Evolutionary conservation across 1,284 basidiomycete genomes (phyloP).

Genomic region (Naganishia cerealis): DNA sequence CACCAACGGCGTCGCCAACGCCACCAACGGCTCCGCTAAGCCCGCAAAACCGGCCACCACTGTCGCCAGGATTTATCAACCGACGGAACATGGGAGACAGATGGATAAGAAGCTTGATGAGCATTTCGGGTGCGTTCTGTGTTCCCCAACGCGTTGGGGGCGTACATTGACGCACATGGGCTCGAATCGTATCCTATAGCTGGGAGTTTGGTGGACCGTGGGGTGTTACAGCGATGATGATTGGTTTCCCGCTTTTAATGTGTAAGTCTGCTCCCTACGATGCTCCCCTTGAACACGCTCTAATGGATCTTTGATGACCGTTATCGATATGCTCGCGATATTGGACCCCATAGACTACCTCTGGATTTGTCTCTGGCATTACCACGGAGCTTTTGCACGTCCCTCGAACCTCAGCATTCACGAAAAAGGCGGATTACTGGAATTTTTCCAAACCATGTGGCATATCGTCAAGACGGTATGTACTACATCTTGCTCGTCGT

Average conservation of each 20-base stretch:
- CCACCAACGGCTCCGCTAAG: not conserved
- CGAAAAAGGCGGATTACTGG: constrained; percentile 57
- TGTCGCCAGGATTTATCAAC: constrained; percentile 18
- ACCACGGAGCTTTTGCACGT: constrained; percentile 80
- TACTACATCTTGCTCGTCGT: constrained; percentile 22
- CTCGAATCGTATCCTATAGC: constrained; percentile 54
- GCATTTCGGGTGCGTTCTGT: constrained; percentile 66
- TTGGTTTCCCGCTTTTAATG: constrained; percentile 71
- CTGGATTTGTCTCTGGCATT: constrained; percentile 96
- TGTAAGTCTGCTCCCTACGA: constrained; percentile 44
- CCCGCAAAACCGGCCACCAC: constrained; percentile 4
- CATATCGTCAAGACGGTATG: constrained; percentile 73
- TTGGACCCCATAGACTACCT: constrained; percentile 88
- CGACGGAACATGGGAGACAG: constrained; percentile 66
- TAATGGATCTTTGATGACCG: not conserved
- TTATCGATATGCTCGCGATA: constrained; percentile 3
- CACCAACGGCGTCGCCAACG: constrained; percentile 1
- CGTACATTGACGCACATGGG: not conserved
- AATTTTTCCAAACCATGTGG: constrained; percentile 83
- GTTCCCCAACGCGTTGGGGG: too few species aligned
- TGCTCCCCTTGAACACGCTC: not conserved
- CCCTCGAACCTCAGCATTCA: constrained; percentile 63
- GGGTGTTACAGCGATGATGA: constrained; percentile 91
- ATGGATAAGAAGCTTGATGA: constrained; percentile 72
- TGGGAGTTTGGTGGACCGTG: constrained; percentile 95